Evolutionary conservation across 2,329 filamentous ascomycete genomes (phyloP).

Genomic region (Sarocladiaceae sp.): DNA sequence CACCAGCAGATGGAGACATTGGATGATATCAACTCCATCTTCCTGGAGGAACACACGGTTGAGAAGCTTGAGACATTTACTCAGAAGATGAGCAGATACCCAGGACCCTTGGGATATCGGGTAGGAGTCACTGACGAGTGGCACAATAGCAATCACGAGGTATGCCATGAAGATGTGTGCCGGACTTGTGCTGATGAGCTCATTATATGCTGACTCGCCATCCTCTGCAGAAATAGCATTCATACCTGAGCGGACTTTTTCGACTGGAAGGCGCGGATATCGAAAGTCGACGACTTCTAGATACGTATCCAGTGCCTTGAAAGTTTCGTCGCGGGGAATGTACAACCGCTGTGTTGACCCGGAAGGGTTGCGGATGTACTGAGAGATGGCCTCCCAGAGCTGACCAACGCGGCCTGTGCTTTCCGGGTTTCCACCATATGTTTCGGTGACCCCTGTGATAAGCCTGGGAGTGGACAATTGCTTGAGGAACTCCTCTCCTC

Average conservation of each 20-base stretch:
- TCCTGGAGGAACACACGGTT: slow-evolving; percentile 13
- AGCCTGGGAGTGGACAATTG: slow-evolving; percentile 13
- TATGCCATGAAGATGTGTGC: slow-evolving; percentile 15
- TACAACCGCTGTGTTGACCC: slow-evolving; percentile 10
- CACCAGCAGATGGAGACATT: slow-evolving; percentile 13
- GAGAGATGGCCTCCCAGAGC: slow-evolving; percentile 14
- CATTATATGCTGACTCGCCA: slow-evolving; percentile 7
- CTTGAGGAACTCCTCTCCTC: slow-evolving; percentile 13
- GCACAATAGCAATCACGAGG: slow-evolving; percentile 13
- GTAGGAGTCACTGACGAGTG: slow-evolving; percentile 13
- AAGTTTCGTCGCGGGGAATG: slow-evolving; percentile 8
- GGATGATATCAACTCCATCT: slow-evolving; percentile 15
- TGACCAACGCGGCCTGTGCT: slow-evolving; percentile 9
- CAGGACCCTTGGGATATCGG: slow-evolving; percentile 14
- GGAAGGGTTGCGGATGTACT: slow-evolving; percentile 12
- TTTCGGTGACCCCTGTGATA: slow-evolving; percentile 14
- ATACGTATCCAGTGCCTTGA: slow-evolving; percentile 11
- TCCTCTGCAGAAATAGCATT: slow-evolving; percentile 10
- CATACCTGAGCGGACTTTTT: slow-evolving; percentile 13
- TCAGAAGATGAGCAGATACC: slow-evolving; percentile 12
- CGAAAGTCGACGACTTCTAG: slow-evolving; percentile 14
- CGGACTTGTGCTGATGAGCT: slow-evolving; percentile 7
- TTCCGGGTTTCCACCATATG: slow-evolving; percentile 15
- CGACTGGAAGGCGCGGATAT: slow-evolving; percentile 11
- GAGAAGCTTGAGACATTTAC: slow-evolving; percentile 13